These are phyloP conservation scores for Dipodascus albidus DNA, from an alignment of 805 yeast species.

Conservation along the genomic window DNA sequence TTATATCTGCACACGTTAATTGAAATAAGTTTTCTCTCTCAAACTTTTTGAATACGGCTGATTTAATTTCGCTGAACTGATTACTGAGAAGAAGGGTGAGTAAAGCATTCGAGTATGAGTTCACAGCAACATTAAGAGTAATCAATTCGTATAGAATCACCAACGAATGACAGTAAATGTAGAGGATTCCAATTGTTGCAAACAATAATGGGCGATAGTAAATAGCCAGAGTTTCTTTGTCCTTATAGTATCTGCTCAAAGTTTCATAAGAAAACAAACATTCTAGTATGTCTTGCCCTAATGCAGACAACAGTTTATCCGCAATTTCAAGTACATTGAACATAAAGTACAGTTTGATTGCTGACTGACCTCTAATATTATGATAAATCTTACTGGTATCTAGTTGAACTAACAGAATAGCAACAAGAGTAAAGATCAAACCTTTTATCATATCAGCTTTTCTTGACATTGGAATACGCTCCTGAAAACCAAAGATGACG, in stretches of 20 bases:
- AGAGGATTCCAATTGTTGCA: conserved; percentile 35
- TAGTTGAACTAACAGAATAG: conserved; percentile 34
- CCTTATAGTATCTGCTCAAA: conserved; percentile 8
- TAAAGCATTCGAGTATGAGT: conserved; percentile 86
- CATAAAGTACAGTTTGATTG: conserved; percentile 82
- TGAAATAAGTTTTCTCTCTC: conserved; percentile 90
- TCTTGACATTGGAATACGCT: conserved; percentile 7
- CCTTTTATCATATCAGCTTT: conserved; percentile 25
- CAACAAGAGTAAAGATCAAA: conserved; percentile 33
- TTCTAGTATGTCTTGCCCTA: conserved; percentile 71
- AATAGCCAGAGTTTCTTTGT: neutral
- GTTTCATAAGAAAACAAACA: conserved; percentile 26
- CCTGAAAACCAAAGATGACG: neutral
- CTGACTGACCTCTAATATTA: conserved; percentile 80
- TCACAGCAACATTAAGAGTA: conserved; percentile 87
- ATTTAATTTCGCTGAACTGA: conserved; percentile 84
- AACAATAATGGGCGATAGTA: conserved; percentile 24
- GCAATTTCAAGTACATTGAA: conserved; percentile 62
- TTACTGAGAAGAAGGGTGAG: conserved; percentile 72
- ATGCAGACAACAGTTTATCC: conserved; percentile 71
- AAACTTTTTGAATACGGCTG: conserved; percentile 77
- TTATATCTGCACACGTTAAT: conserved; percentile 73
- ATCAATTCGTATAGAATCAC: conserved; percentile 77
- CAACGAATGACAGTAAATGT: conserved; percentile 58
- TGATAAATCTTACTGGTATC: conserved; percentile 84